Evolutionary conservation across 441 rosid genomes (phyloP).

Genomic region (Sinapis alba): DNA sequence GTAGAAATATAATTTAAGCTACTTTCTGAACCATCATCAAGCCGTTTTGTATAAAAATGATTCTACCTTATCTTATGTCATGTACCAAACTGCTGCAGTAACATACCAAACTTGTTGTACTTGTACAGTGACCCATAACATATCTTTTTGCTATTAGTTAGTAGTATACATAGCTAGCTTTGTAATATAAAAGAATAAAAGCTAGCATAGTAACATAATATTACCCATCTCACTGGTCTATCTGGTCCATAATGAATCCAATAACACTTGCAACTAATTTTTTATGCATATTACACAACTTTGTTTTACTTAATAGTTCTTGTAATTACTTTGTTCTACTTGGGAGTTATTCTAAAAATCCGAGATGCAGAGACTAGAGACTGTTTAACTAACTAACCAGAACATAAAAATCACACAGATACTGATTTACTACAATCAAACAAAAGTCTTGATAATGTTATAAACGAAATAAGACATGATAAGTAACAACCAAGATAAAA

Average conservation of each 20-base stretch:
- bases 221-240: no score
- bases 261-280: not conserved
- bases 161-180: no score
- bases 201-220: no score
- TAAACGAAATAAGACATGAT: slow-evolving; percentile 19
- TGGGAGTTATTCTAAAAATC: not conserved
- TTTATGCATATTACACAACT: not conserved
- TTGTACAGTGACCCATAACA: not conserved
- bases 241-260: not conserved
- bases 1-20: not conserved
- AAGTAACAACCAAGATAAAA: slow-evolving; percentile 16
- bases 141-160: no score
- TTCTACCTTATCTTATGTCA: not conserved
- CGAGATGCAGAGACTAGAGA: not conserved
- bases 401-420: slow-evolving; percentile 1
- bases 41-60: not conserved
- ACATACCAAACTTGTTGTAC: not conserved
- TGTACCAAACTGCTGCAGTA: not conserved
- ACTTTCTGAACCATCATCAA: not conserved
- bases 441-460: slow-evolving; percentile 21
- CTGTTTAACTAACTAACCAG: not conserved
- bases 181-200: no score
- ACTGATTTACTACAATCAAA: slow-evolving; percentile 22
- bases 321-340: not conserved
- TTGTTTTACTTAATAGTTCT: not conserved